Conservation (phyloP, 495 filamentous ascomycete species). For the Tuber calosporum region DNA sequence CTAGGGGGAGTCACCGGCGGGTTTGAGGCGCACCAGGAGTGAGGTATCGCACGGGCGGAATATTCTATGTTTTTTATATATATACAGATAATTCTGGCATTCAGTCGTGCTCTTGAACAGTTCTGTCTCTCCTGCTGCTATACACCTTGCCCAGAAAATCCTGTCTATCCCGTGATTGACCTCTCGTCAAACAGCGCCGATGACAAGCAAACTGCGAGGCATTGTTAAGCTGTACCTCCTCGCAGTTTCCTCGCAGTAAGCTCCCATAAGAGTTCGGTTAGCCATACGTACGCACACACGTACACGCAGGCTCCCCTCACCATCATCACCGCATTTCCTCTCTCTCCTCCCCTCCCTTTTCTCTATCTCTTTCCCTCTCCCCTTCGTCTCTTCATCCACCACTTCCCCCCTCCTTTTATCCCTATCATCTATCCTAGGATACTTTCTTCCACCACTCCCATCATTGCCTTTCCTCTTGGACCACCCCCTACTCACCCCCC, state of each 20-base stretch:
- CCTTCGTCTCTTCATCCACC: neutral
- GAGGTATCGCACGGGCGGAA: neutral
- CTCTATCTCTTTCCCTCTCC: neutral
- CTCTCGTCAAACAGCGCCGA: neutral
- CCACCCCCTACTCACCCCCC: neutral
- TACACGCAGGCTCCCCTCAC: neutral
- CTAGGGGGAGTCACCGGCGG: constrained; percentile 7
- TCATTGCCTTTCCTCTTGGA: neutral
- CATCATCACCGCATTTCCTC: neutral
- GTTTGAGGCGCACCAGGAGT: neutral
- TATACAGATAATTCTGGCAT: neutral
- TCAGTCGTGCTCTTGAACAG: neutral
- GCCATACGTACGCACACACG: neutral
- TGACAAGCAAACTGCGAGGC: neutral
- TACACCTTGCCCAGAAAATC: neutral
- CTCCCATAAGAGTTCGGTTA: neutral
- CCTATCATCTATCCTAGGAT: neutral
- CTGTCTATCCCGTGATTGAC: neutral
- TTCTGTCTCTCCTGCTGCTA: neutral
- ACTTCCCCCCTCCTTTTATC: neutral
- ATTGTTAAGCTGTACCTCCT: neutral
- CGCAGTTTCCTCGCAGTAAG: neutral
- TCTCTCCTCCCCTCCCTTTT: neutral
- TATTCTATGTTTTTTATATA: neutral
- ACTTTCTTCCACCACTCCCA: neutral